Evolutionary conservation across 2,329 filamentous ascomycete species (phyloP), one percentile per base, ranked within the genome.

Genomic region (Xylariaceae sp.): DNA sequence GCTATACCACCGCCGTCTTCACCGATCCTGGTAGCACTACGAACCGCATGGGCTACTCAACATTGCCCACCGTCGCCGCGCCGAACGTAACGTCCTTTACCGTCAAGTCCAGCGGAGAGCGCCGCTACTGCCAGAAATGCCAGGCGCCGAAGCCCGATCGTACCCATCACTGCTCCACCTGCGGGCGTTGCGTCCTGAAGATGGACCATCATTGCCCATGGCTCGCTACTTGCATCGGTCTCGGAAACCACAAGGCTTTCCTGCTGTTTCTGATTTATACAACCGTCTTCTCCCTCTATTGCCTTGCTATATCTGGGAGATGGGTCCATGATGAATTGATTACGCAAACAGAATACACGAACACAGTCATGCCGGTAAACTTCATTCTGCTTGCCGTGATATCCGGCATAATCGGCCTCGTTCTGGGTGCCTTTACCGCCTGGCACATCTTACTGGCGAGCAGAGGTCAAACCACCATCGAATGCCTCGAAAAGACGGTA

Each of bases 151-250:
- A 99, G 75, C 94, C 94, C 42, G 94, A 99, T 73, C 89, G 94
- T 58, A 85, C 92, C 34, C 94, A 99, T 72, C 94, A 99, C 76
- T 99, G 94, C 79, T 95, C 90, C 8, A 95, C 91, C 3, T 99
- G 94, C 74, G 84, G 87, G 63, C 87, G 88, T 67, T 99, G 94
- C 71, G 91, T 99, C 30, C 79, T 99, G 71, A 99, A 99, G 78
- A 99, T 99, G 94, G 94, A 99, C 70, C 94, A 99, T 71, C 94
- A 99, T 74, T 99, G 94, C 70, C 94, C 94, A 12, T 99, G 94
- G 94, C 80, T 99, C 48, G 92, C 94, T 31, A 96, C 90, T 3
- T 99, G 94, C 71, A 88, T 99, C 56, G 94, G 94, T 26, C 76
- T 99, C 60, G 84, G 84, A 67, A 99, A 99, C 73, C 95, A 96